phyloP scores from a whole-genome alignment of 805 yeast species.

The Yarrowia bubula region DNA sequence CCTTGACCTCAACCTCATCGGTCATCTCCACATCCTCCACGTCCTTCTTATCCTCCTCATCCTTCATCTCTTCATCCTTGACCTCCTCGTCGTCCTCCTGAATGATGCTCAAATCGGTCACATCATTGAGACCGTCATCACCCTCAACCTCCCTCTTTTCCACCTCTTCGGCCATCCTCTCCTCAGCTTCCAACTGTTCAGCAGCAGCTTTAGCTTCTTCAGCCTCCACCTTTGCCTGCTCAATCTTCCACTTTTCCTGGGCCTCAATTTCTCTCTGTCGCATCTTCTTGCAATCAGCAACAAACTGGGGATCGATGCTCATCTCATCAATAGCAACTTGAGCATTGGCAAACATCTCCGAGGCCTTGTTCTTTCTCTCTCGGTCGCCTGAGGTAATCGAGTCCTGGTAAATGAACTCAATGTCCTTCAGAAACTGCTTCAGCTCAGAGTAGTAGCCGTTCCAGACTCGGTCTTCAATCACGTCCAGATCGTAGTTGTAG shows the following conservation, averaged over 20 bases:
- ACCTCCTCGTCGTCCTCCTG: conserved; percentile 10
- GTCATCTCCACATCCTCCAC: not conserved
- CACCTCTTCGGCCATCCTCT: not conserved
- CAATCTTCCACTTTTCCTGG: conserved; percentile 32
- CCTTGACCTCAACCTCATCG: not conserved
- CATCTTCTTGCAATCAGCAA: conserved; percentile 72
- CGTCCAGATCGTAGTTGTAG: conserved; percentile 88
- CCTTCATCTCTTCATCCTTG: conserved; percentile 27
- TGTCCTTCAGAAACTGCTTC: conserved; percentile 78
- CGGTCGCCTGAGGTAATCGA: conserved; percentile 73
- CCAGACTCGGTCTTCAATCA: conserved; percentile 93
- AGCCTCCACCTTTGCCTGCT: conserved; percentile 29
- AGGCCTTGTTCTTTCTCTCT: conserved; percentile 74
- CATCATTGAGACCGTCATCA: not conserved
- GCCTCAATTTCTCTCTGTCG: conserved; percentile 48
- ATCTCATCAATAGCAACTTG: conserved; percentile 94
- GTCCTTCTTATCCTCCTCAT: conserved; percentile 12
- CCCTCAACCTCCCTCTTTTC: conserved; percentile 3
- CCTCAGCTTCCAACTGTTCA: conserved; percentile 22
- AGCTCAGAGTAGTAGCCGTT: conserved; percentile 95
- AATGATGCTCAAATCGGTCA: not conserved
- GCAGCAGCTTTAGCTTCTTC: conserved; percentile 24
- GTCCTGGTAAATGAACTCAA: conserved; percentile 80
- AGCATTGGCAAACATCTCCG: conserved; percentile 95
- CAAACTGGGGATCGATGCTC: conserved; percentile 55